Base-by-base conservation (phyloP, 768 basidiomycete genomes). In the Panaeolus papilionaceus region DNA sequence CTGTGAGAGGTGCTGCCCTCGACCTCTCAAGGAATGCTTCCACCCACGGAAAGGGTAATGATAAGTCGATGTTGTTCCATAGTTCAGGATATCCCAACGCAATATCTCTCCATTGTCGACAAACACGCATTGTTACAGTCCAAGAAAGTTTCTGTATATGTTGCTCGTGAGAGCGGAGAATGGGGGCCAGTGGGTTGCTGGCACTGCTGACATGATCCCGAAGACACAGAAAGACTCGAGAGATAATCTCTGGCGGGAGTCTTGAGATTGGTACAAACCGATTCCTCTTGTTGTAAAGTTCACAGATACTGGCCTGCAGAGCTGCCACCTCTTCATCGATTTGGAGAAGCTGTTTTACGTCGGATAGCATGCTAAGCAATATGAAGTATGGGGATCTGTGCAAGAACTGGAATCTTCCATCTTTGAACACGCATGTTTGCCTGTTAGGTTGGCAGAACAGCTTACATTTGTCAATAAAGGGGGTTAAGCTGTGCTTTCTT, bases 211-310 rank as follows among this genome's bases (percentile, higher is more conserved):
- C 12, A 16, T 16, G 5, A 18, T 18, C 42, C 16, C 16, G 42
- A 44, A 44, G 42, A 44, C 16, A 44, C 16, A 44, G 4, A 44
- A 44, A 44, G 16, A 44, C 42, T 18, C 42, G 11, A 44, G 42
- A 44, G 16, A 44, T 12, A 6, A 44, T 16, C 42, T 44, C 42
- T 44, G 42, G 42, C 42, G 42, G 42, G 14, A 44, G 42, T 18
- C 42, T 12, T 44, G 42, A 44, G 11, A 44, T 44, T 1, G 42
- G 42, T 44, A 44, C 16, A 6, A 44, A 44, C 4, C 42, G 14
- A 44, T 44, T 44, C 42, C 42, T 44, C 42, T 44, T 44, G 42
- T 44, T 44, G 42, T 44, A 44, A 44, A 44, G 42, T 18, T 44
- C 14, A 14, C 42, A 12, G 14, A 44, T 44, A 44, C 1, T 44